Base-by-base conservation (phyloP, 768 basidiomycete genomes). In the Sporobolomyces phaffii region DNA sequence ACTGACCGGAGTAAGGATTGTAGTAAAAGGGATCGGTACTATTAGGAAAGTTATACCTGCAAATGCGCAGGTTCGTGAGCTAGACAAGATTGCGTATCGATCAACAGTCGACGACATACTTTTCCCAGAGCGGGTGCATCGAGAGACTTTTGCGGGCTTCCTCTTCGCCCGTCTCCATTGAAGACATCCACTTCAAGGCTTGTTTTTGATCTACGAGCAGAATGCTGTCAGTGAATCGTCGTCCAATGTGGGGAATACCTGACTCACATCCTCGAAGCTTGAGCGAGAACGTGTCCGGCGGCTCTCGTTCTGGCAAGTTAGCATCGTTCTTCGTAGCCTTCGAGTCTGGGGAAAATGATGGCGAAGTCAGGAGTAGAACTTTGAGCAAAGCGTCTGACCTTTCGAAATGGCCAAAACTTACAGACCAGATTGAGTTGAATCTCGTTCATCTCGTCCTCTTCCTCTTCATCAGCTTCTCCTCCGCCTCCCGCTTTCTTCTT, bases 91-190 rank as follows among this genome's bases (percentile, higher is more conserved):
- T 9, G n/a, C n/a, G n/a, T n/a, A n/a, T n/a, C n/a, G n/a, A n/a
- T n/a, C n/a, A n/a, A n/a, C n/a, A n/a, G n/a, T n/a, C n/a, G n/a
- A 5, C 18, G 40, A 24, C 49, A 85, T 74, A 97, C 91, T 90
- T 85, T 80, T 87, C 87, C 93, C 93, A 98, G 11, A 98, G 78
- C 3, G 94, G 94, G 77, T 98, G 91, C 83, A 97, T 86, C 87
- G 88, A 20, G 76, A 80, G 83, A 83, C 75, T 86, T 83, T 60
- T 87, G 82, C 71, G 85, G 5, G 77, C 88, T 61, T 87, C 85
- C 69, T 81, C 80, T 24, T 84, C 81, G 5, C 88, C 89, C 3
- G 82, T 83, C 78, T 98, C 94, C 59, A 91, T 81, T 4, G 88
- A 87, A 70, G 85, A 80, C 92, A 96, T 92, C 93, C 93, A 98